Evolutionary conservation across 208 protist species (phyloP), one percentile per base, ranked within the genome.

Genomic region (Blechomonas ayalai): DNA sequence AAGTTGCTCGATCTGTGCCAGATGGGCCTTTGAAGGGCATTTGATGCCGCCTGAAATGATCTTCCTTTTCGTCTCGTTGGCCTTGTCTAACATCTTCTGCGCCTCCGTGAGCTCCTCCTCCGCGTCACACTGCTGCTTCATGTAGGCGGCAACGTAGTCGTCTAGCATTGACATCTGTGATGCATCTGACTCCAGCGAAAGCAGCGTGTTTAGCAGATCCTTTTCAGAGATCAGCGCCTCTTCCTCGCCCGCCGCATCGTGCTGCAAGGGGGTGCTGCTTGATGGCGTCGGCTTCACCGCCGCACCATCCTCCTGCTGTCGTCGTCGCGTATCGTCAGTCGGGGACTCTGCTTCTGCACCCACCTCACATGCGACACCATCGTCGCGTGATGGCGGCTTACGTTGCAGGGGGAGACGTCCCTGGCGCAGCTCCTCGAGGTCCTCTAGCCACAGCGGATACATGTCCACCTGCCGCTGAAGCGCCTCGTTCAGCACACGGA

Each of bases 21-120:
- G 50, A 33, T 74, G 67, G 12, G 45, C 67, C 41, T 74, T 74
- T 6, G 67, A 74, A 5, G 54, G 59, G 15, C 44, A 46, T 34
- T 41, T 52, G 37, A 65, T 22, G 0, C 40, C 27, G 13, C 64
- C 64, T 0, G 56, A 55, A 27, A 59, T 38, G 35, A 72, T 66
- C 25, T 59, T 40, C 28, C 55, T 55, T 10, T 56, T 53, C 2
- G 59, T 13, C 16, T 58, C 45, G 50, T 47, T 43, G 16, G 42
- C 39, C 0, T 22, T 32, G 24, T 68, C 44, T 16, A 55, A 52
- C 27, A 54, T 42, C 22, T 57, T 63, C 36, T 57, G 56, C 4
- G 35, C 37, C 18, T 23, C 42, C 15, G 26, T 34, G 3, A 59
- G 32, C 20, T 64, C 49, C 10, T 57, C 12, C 20, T 33, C 42